Percentiles rank a stretch among this genome's conserved stretches.
Conservation (phyloP, 2,329 filamentous ascomycete genomes). For the Fusarium sp. region DNA sequence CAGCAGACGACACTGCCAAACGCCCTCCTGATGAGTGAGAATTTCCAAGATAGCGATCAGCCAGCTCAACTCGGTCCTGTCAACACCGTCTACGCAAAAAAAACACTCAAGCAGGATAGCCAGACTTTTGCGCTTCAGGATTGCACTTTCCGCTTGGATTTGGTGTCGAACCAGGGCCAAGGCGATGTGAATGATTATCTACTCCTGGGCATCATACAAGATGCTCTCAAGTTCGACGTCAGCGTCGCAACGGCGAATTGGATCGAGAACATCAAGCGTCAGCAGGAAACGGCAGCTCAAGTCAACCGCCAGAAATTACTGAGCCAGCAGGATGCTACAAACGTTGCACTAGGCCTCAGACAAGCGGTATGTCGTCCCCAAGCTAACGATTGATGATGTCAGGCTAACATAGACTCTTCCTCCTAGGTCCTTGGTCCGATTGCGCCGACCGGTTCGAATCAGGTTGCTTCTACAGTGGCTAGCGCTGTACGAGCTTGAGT, state of each 20-base stretch:
- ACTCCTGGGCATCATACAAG: not conserved
- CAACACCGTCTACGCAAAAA: not conserved
- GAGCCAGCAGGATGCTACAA: not conserved
- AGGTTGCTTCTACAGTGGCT: not conserved
- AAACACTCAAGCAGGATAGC: not conserved
- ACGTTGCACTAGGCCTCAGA: not conserved
- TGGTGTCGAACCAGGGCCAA: not conserved
- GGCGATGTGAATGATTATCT: slow-evolving; percentile 9
- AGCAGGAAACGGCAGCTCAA: not conserved
- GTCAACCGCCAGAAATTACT: not conserved
- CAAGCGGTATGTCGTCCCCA: not conserved
- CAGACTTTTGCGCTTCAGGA: slow-evolving; percentile 3
- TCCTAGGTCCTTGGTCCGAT: not conserved
- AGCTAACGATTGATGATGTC: not conserved
- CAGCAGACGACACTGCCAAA: not conserved
- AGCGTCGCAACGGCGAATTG: not conserved
- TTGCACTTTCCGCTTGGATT: not conserved
- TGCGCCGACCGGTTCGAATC: not conserved
- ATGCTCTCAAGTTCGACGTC: not conserved
- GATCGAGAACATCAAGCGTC: not conserved
- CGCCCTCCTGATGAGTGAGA: not conserved
- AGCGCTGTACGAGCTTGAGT: not conserved
- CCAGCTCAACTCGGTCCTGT: not conserved
- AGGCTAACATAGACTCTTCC: not conserved
- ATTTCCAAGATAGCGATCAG: not conserved